phyloP scores from a whole-genome alignment of 2,329 filamentous ascomycete species.

The Penicillium polonicum region DNA sequence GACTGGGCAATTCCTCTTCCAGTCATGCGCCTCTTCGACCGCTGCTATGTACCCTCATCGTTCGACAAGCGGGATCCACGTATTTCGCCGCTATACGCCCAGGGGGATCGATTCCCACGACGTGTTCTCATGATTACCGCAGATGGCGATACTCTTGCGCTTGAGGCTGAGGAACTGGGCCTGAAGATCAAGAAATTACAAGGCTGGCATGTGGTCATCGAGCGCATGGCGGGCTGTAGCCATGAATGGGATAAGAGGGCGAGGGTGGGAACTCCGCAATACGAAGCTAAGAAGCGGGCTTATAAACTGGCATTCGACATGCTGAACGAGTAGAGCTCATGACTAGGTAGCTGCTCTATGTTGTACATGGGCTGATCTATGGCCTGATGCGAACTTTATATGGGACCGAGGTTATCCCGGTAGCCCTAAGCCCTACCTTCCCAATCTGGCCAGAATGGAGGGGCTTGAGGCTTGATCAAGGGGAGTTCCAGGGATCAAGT shows the following conservation, averaged over 20 bases:
- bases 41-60: constrained; percentile 28
- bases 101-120: constrained; percentile 28
- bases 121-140: constrained; percentile 34
- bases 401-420: constrained; percentile 4
- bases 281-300: constrained; percentile 34
- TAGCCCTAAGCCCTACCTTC: constrained; percentile 30
- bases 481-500: neutral
- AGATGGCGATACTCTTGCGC: constrained; percentile 30
- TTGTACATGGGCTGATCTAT: neutral
- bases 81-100: constrained; percentile 33
- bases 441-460: neutral
- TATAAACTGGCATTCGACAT: constrained; percentile 37
- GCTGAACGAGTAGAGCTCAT: constrained; percentile 20
- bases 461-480: neutral
- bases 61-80: constrained; percentile 32
- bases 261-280: constrained; percentile 27
- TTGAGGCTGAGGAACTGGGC: constrained; percentile 33
- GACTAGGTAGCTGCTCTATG: neutral
- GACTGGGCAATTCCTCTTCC: constrained; percentile 24
- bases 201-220: constrained; percentile 27
- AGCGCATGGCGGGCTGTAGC: constrained; percentile 37
- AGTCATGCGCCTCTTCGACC: constrained; percentile 30
- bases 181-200: constrained; percentile 21
- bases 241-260: constrained; percentile 45
- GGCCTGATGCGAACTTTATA: constrained; percentile 6